These are phyloP conservation scores for Apophysomyces variabilis DNA, from an alignment of 371 early-diverging fungal genomes.

Conservation along the genomic window DNA sequence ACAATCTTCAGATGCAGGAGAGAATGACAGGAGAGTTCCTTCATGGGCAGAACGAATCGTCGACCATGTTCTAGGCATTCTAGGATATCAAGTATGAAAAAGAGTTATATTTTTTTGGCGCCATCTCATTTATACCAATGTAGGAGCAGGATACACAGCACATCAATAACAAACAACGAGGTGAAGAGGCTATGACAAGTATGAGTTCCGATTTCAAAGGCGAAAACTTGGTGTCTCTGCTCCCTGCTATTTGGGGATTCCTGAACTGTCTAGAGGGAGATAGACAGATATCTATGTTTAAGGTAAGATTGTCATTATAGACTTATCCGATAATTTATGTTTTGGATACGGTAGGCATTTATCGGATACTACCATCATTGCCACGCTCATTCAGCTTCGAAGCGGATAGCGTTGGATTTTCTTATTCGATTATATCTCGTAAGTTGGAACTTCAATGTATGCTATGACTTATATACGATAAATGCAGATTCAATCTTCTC, in stretches of 20 bases:
- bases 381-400: conserved; percentile 44
- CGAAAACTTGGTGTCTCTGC: conserved; percentile 52
- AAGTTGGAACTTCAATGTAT: conserved; percentile 14
- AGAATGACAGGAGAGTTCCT: conserved; percentile 30
- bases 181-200: conserved; percentile 13
- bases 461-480: neutral
- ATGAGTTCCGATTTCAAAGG: conserved; percentile 47
- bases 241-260: conserved; percentile 67
- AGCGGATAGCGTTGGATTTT: conserved; percentile 44
- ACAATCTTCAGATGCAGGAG: conserved; percentile 21
- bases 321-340: conserved; percentile 27
- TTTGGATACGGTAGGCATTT: conserved; percentile 26
- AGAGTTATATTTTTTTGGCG: neutral
- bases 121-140: neutral
- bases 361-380: conserved; percentile 38
- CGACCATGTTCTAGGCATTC: conserved; percentile 51
- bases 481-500: conserved; percentile 40
- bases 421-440: conserved; percentile 46
- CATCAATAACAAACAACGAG: neutral
- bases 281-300: conserved; percentile 43
- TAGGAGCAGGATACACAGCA: conserved; percentile 12
- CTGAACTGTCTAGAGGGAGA: conserved; percentile 55
- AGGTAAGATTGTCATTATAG: conserved; percentile 32
- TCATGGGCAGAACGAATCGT: conserved; percentile 61
- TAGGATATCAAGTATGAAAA: conserved; percentile 43